Conservation (phyloP, 2,329 filamentous ascomycete species). For the Geoglossum cookeanum region DNA sequence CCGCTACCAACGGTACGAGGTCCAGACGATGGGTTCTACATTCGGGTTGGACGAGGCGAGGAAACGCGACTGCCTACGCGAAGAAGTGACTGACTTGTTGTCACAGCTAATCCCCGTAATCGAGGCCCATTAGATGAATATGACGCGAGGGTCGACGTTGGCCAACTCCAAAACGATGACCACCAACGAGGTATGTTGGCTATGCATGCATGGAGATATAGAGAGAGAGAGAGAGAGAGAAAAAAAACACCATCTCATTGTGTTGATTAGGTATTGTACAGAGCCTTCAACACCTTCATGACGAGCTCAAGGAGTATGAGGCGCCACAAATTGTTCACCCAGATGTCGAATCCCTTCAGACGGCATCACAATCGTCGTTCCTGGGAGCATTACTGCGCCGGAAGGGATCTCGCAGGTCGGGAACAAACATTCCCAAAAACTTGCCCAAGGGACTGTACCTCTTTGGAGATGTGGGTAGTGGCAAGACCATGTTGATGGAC, state of each 20-base stretch:
- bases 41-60: background rate
- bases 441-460: slow-evolving; percentile 84
- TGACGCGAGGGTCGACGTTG: slow-evolving; percentile 55
- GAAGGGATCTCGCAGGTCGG: slow-evolving; percentile 14
- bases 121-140: slow-evolving; percentile 72
- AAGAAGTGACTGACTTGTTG: background rate
- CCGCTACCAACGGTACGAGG: background rate
- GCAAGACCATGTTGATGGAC: slow-evolving; percentile 99
- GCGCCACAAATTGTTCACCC: slow-evolving; percentile 61
- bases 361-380: slow-evolving; percentile 29
- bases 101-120: background rate
- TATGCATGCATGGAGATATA: too few species aligned
- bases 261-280: slow-evolving; percentile 55
- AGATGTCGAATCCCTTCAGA: slow-evolving; percentile 47
- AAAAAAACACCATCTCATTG: slow-evolving; percentile 6
- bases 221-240: background rate
- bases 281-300: slow-evolving; percentile 71
- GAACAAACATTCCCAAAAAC: slow-evolving; percentile 40
- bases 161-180: slow-evolving; percentile 64
- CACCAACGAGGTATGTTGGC: slow-evolving; percentile 60
- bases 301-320: slow-evolving; percentile 56
- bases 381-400: slow-evolving; percentile 28
- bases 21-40: background rate
- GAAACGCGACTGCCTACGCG: background rate
- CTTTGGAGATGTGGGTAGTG: slow-evolving; percentile 88